Evolutionary conservation across 1,284 basidiomycete species (phyloP), one percentile per base, ranked within the genome.

Genomic region (Melampsora americana): DNA sequence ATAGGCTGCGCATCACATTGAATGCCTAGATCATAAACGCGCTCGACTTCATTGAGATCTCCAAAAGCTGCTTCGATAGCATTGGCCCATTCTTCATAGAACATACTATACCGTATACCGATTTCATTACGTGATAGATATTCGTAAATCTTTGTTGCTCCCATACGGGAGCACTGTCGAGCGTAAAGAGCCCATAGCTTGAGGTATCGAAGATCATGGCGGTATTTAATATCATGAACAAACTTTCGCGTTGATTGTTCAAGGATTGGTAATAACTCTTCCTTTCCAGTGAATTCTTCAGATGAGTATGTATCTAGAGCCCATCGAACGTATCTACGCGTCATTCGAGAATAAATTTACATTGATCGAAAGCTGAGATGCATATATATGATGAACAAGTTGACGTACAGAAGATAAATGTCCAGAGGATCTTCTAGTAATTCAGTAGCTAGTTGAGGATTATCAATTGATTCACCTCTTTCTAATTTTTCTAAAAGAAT

Each of bases 41-140:
- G 28, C 64, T 71, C 61, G 50, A 77, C 66, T 42, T 35, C 53
- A 20, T 39, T 30, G 50, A 35, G 26, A 60, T 66, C 12, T n/a
- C 14, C 64, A 44, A 23, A 35, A 60, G 53, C 74, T 3, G 77
- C 78, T 83, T 96, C 93, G 72, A 92, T 84, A 0, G 89, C 85
- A 56, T 86, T 84, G 0, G 93, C 92, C 82, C 91, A 94, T 79
- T 94, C 92, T 81, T 94, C 93, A 81, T 95, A 96, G 70, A 95
- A 85, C 44, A 89, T 83, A 1, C 90, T 89, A 81, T 90, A 91
- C 2, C 87, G 86, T 3, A 87, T 90, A 0, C 92, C 93, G 80
- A 95, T 90, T 67, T 90, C 89, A 73, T 88, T 89, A 62, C 89
- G 88, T 77, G 93, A 85, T 69, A 95, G 84, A 81, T 90, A 90